Evolutionary conservation across 495 filamentous ascomycete genomes (phyloP), one percentile per base, ranked within the genome.

Genomic region (Evernia prunastri): DNA sequence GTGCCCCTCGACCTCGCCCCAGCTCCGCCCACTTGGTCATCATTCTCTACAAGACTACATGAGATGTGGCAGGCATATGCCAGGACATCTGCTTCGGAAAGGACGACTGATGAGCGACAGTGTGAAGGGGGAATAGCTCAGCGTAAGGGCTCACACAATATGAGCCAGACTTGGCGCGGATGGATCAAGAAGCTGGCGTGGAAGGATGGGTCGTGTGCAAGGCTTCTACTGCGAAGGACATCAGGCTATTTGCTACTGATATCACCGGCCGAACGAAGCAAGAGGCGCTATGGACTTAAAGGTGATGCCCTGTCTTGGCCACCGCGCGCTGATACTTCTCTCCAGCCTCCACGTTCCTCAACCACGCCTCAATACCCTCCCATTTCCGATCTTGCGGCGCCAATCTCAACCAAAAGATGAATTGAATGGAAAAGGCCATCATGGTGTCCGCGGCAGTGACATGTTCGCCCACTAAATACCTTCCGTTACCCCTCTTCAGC

Each of bases 341-440:
- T 63, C 64, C 67, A 66, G 78, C 71, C 35, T 82, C 74, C 65
- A 80, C 73, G 42, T 65, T 68, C 39, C 72, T 66, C 63, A 84
- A 75, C 72, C 78, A 86, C 43, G 82, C 77, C 68, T 80, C 79
- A 3, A 77, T 80, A 42, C 67, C 78, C 66, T 70, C 76, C 63
- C 66, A 68, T 29, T 49, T 59, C 42, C 66, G 37, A 40, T 53
- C 37, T 36, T 59, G 51, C n/a, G 47, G 56, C 33, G 40, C 59
- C 60, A 77, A 60, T 31, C 64, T 68, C 60, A 67, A 72, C 36
- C 60, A 66, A 36, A 77, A 64, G 15, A 77, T 73, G 56, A 75
- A 75, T n/a, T 70, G 61, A 20, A 72, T 65, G 5, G 57, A 60
- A 58, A 77, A 78, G 23, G 68, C 61, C 64, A 77, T 72, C 73